Conservation (phyloP, 108 stramenopile genomes). For the Stephanodiscus triporus region DNA sequence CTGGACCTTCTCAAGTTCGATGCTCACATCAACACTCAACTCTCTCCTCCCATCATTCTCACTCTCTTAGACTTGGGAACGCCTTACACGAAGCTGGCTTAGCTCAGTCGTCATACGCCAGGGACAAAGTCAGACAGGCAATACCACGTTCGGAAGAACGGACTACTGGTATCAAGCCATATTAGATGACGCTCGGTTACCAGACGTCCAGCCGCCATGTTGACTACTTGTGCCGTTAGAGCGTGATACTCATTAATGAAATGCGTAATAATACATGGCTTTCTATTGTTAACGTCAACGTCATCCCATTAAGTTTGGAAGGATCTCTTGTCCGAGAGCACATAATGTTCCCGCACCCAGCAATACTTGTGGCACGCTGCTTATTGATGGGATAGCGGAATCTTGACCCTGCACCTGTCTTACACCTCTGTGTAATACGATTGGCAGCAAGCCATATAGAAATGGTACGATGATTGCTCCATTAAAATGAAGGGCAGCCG, state of each 20-base stretch:
- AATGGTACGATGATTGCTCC: slow-evolving; percentile 43
- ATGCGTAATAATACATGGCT: too few species aligned
- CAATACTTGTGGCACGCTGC: slow-evolving; percentile 10
- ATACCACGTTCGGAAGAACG: slow-evolving; percentile 42
- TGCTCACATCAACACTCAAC: not conserved
- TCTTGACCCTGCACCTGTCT: not conserved
- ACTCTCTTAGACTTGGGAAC: slow-evolving; percentile 26
- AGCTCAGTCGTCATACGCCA: slow-evolving; percentile 32
- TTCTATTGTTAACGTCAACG: too few species aligned
- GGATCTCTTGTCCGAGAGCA: slow-evolving; percentile 21
- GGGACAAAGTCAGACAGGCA: slow-evolving; percentile 31
- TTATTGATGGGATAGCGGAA: not conserved
- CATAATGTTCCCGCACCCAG: slow-evolving; percentile 31
- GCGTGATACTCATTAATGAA: too few species aligned
- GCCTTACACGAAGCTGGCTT: slow-evolving; percentile 55
- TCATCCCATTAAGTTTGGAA: slow-evolving; percentile 1
- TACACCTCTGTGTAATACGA: slow-evolving; percentile 26
- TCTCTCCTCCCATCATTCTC: not conserved
- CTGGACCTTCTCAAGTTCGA: too few species aligned
- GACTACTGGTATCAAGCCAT: slow-evolving; percentile 50
- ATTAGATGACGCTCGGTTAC: slow-evolving; percentile 4
- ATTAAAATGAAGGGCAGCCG: slow-evolving; percentile 35
- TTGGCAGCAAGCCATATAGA: slow-evolving; percentile 37
- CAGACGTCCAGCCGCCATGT: too few species aligned
- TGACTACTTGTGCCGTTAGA: too few species aligned